Evolutionary conservation across 1,284 basidiomycete species (phyloP).

Genomic region (Flammula alnicola): DNA sequence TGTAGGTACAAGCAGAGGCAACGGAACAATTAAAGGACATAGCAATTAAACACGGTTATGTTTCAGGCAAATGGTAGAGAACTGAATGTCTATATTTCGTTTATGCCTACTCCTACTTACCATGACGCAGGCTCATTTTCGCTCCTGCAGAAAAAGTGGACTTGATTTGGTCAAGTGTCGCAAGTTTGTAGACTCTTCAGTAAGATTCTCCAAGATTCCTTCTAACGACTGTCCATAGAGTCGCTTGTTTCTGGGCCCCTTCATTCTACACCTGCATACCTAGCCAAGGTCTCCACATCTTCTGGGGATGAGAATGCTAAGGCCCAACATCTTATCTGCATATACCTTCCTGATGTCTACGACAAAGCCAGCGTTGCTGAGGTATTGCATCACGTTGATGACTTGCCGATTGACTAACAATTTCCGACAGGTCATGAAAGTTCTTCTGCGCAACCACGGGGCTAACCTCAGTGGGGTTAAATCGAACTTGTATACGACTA

Average conservation of each 20-base stretch:
- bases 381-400: conserved; percentile 36
- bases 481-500: conserved; percentile 65
- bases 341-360: conserved; percentile 75
- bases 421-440: conserved; percentile 62
- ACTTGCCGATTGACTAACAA: background rate
- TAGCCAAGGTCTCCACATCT: conserved; percentile 69
- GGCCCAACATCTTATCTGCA: conserved; percentile 65
- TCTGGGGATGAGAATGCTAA: conserved; percentile 51
- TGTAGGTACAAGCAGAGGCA: conserved; percentile 62
- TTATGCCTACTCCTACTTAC: background rate
- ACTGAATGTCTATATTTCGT: background rate
- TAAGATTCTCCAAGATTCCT: background rate
- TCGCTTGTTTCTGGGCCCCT: conserved; percentile 68
- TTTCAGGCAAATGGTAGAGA: conserved; percentile 70
- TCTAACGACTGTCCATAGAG: conserved; percentile 36
- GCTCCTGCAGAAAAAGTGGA: conserved; percentile 64
- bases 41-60: conserved; percentile 53
- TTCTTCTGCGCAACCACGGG: conserved; percentile 67
- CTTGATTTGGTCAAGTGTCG: conserved; percentile 59
- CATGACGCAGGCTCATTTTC: conserved; percentile 60
- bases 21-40: conserved; percentile 61
- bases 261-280: conserved; percentile 53
- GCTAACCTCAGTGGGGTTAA: conserved; percentile 70
- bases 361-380: conserved; percentile 60
- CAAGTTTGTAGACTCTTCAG: conserved; percentile 43